Conservation (phyloP, 495 filamentous ascomycete genomes). For the Tuber magnatum region DNA sequence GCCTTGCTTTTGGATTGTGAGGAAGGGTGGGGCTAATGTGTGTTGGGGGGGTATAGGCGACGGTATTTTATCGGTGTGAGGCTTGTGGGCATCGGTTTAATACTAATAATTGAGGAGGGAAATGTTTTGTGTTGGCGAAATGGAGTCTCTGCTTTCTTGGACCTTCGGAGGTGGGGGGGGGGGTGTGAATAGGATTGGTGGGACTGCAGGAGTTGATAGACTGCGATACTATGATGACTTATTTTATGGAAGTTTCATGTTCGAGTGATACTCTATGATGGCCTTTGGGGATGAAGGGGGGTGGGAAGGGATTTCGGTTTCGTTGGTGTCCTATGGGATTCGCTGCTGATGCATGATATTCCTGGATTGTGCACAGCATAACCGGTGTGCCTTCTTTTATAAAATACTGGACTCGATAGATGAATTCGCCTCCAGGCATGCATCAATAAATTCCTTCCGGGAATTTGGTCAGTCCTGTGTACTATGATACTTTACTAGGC, state of each 20-base stretch:
- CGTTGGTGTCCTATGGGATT: not conserved
- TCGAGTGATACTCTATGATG: not conserved
- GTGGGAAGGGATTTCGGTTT: not conserved
- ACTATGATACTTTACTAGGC: not conserved
- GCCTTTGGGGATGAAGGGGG: not conserved
- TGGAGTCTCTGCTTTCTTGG: not conserved
- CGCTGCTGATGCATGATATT: not conserved
- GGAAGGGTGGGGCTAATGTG: not conserved
- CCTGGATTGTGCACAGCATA: not conserved
- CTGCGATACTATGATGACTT: not conserved
- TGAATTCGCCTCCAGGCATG: not conserved
- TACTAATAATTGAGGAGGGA: not conserved
- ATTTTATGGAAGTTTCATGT: not conserved
- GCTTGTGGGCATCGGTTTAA: constrained; percentile 36
- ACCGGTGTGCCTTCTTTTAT: not conserved
- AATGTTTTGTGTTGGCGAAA: not conserved
- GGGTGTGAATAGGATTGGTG: not conserved
- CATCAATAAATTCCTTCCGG: not conserved
- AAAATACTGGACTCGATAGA: not conserved
- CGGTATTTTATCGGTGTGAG: constrained; percentile 41
- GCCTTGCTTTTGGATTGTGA: constrained; percentile 5
- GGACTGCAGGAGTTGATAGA: not conserved
- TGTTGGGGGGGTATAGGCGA: constrained; percentile 16
- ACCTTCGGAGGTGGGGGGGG: not conserved
- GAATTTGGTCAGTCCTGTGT: not conserved